Base-by-base conservation (phyloP, 179 eudicot genomes). In the Beta lomatogona region DNA sequence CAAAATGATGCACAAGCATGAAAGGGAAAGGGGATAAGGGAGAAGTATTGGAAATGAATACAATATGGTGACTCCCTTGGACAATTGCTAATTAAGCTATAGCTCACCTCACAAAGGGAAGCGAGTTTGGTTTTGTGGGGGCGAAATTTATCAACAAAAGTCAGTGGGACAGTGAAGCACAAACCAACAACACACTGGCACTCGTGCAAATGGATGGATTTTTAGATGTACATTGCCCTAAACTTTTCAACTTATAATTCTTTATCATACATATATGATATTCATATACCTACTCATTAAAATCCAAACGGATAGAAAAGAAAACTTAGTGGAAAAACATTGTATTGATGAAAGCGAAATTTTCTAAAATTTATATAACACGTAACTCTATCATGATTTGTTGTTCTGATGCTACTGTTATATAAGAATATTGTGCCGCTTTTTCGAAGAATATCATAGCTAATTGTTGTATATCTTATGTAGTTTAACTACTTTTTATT, bases 121-220 rank as follows among this genome's bases (percentile, higher is more conserved):
- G 22, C 6, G 58, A 5, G 28, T 6, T 73, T 36, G 41, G 41
- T 54, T 22, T 74, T 15, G 36, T 74, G 19, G 58, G 25, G 16
- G 48, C 48, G n/a, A 71, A 4, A 8, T 68, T 2, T 21, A 60
- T 69, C 55, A 66, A 82, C 82, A 78, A 78, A 83, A 25, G 11
- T 28, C 54, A 73, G 79, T 83, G 85, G 82, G 78, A 73, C 79
- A 78, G 61, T 64, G 50, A 78, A 65, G 71, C 84, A 69, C 84
- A 58, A 61, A 57, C 7, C 72, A 64, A 81, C 83, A 81, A 81
- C 68, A 41, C 36, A 60, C 11, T 50, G 66, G 25, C 86, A 83
- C 86, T 83, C 86, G 86, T 83, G 86, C 86, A 83, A 78, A 71
- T 78, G 19, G 78, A 82, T 82, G 78, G 79, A 65, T 73, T 78